These are phyloP conservation scores for Phytopythium oedochilum DNA, from an alignment of 352 stramenopile species.

Conservation along the genomic window DNA sequence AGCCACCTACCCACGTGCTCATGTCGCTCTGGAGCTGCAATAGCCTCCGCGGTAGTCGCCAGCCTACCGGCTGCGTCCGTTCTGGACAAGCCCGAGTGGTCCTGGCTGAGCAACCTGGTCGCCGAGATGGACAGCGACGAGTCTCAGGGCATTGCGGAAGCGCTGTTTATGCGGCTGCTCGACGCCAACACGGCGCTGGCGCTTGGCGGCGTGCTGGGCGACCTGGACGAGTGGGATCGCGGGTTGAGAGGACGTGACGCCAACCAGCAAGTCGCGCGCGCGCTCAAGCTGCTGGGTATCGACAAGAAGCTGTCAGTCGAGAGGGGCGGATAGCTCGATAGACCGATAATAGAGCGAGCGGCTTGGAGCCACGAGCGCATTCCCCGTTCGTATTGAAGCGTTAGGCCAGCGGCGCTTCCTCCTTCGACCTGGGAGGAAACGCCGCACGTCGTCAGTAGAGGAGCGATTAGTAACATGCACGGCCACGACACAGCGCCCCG, in stretches of 20 bases:
- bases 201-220: conserved; percentile 13
- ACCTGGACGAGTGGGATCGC: conserved; percentile 25
- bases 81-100: conserved; percentile 25
- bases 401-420: neutral
- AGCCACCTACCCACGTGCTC: neutral
- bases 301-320: conserved; percentile 30
- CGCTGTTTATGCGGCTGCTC: conserved; percentile 25
- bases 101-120: conserved; percentile 21
- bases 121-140: conserved; percentile 7
- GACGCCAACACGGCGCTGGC: conserved; percentile 8
- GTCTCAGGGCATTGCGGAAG: conserved; percentile 10
- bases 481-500: neutral
- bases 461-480: neutral
- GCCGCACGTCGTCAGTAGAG: neutral
- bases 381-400: neutral
- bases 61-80: neutral
- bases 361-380: neutral
- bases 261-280: conserved; percentile 17
- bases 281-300: conserved; percentile 28
- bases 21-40: neutral
- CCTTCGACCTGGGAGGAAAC: neutral
- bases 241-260: conserved; percentile 3
- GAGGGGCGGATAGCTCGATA: neutral
- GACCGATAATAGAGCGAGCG: conserved; percentile 12
- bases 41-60: too few species aligned